Percentiles rank a stretch among this genome's conserved stretches.
phyloP scores from a whole-genome alignment of 768 basidiomycete genomes.

The Auricularia heimuer region DNA sequence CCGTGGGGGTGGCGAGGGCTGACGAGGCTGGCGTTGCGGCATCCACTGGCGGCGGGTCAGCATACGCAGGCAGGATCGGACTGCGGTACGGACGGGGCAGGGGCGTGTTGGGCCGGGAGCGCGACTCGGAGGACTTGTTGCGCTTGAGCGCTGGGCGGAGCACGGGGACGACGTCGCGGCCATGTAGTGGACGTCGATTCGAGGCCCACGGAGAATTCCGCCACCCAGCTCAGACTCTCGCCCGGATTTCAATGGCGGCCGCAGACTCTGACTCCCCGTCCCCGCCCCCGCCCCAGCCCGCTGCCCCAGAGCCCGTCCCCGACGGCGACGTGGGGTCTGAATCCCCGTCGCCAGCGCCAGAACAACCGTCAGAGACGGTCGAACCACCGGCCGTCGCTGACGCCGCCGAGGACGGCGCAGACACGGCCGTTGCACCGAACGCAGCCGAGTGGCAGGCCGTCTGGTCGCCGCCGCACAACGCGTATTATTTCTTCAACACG shows the following conservation, averaged over 20 bases:
- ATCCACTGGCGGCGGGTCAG: not conserved
- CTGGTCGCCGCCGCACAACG: conserved; percentile 63
- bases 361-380: not conserved
- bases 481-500: conserved; percentile 80
- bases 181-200: conserved; percentile 1
- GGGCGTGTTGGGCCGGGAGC: not conserved
- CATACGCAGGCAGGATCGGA: not conserved
- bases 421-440: conserved; percentile 13
- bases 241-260: not conserved
- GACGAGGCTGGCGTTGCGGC: not conserved
- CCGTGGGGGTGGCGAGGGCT: conserved; percentile 3
- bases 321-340: conserved; percentile 6
- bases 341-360: conserved; percentile 7
- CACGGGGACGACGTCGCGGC: conserved; percentile 11
- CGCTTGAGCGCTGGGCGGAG: conserved; percentile 50
- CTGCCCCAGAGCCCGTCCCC: conserved; percentile 9
- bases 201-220: not conserved
- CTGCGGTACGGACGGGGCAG: not conserved
- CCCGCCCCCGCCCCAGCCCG: conserved; percentile 6
- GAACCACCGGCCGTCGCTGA: conserved; percentile 11
- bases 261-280: not conserved
- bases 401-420: conserved; percentile 7
- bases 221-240: not conserved
- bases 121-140: not conserved
- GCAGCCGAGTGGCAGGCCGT: conserved; percentile 66